Evolutionary conservation across 768 basidiomycete species (phyloP).

Genomic region (Scleroderma citrinum): DNA sequence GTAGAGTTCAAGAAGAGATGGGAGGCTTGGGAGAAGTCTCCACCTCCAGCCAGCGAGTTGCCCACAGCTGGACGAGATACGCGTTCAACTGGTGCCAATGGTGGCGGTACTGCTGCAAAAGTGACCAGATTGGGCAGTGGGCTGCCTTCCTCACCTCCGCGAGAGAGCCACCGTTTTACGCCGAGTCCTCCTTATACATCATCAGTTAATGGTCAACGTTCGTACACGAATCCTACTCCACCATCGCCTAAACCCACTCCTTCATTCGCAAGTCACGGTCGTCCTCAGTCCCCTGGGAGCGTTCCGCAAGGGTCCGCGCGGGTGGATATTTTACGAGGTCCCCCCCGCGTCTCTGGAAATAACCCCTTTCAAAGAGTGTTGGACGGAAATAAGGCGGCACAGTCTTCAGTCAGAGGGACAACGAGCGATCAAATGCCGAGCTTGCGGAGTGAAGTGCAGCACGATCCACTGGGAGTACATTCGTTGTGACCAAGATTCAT

Average conservation of each 20-base stretch:
- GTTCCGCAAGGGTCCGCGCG: constrained; percentile 6
- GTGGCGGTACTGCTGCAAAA: constrained; percentile 29
- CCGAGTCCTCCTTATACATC: constrained; percentile 8
- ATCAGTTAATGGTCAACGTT: constrained; percentile 19
- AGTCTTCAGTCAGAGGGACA: constrained; percentile 2
- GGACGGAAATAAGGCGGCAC: constrained; percentile 5
- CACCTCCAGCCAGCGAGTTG: constrained; percentile 12
- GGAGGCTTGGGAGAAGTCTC: constrained; percentile 22
- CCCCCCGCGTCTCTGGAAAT: constrained; percentile 21
- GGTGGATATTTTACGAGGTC: constrained; percentile 12
- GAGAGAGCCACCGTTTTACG: constrained; percentile 13
- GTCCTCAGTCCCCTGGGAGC: constrained; percentile 12
- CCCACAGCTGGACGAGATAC: constrained; percentile 37
- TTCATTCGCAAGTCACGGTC: constrained; percentile 7
- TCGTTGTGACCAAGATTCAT: constrained; percentile 11
- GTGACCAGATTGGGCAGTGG: neutral
- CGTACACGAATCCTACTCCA: constrained; percentile 13
- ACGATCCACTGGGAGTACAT: constrained; percentile 27
- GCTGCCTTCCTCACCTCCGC: constrained; percentile 5
- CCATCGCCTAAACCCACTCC: constrained; percentile 6
- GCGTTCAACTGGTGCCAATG: constrained; percentile 19
- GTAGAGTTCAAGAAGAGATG: constrained; percentile 37
- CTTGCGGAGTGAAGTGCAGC: constrained; percentile 13
- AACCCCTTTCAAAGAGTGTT: constrained; percentile 26
- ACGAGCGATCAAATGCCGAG: constrained; percentile 6